Base-by-base conservation (phyloP, 2,329 filamentous ascomycete species). In the Achaetomium macrosporum region DNA sequence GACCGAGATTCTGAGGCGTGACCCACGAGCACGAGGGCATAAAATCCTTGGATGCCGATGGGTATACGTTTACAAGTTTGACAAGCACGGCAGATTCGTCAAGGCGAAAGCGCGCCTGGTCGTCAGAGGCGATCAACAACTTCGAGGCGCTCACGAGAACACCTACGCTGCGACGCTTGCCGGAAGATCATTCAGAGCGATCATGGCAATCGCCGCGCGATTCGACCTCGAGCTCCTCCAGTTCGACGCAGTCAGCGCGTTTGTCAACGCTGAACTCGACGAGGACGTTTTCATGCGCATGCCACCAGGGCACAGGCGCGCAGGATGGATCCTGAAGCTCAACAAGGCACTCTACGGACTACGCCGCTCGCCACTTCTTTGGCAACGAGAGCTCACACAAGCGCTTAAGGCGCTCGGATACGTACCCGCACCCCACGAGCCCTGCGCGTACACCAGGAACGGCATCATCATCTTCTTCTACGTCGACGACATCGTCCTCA, bases 261-360 rank as follows among this genome's bases (percentile, higher is more conserved):
- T 60, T 19, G 52, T 60, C 2, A 58, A 61, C 50, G 48, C 52
- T 1, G 42, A 43, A 6, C 43, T 59, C 5, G 42, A 51, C n/a
- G 33, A 57, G 13, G 35, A 36, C 6, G 49, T 58, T 20, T 58
- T 44, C 25, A 53, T 58, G 31, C 43, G 40, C 6, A 49, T 55
- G 47, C 57, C 55, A 30, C 47, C 30, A 29, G 55, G 59, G 3
- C 43, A 55, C 29, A 29, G 12, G 5, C 31, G 44, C 9, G 2
- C n/a, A 8, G 30, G 30, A 13, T 25, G 6, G 29, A 36, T 52
- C 15, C 35, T 52, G 7, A 42, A 46, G 15, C 42, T 52, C 3
- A 47, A 52, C 12, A 60, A 58, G 42, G 60, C 58, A 1, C 43
- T 62, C 20, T 62, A 62, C 35, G 42, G 57, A 1, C 40, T 62